These are phyloP conservation scores for Teunomyces tritomae DNA, from an alignment of 805 yeast species.

Conservation along the genomic window DNA sequence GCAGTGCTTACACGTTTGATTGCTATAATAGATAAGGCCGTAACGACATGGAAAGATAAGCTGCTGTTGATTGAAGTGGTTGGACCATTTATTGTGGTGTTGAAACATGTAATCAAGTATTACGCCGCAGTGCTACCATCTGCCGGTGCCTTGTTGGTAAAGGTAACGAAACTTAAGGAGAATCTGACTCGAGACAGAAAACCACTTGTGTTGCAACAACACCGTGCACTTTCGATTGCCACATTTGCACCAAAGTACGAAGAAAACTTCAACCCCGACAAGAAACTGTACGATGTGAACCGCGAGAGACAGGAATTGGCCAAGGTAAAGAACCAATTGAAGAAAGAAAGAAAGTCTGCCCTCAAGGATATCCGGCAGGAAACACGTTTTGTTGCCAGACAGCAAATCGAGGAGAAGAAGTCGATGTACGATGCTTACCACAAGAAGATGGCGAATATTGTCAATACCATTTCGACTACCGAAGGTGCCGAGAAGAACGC, in stretches of 20 bases:
- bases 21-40: slow-evolving; percentile 27
- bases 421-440: slow-evolving; percentile 76
- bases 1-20: slow-evolving; percentile 34
- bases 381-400: slow-evolving; percentile 80
- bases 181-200: slow-evolving; percentile 28
- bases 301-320: slow-evolving; percentile 75
- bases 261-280: slow-evolving; percentile 94
- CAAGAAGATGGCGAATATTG: slow-evolving; percentile 81
- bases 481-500: slow-evolving; percentile 95
- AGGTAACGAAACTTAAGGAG: slow-evolving; percentile 45
- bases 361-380: slow-evolving; percentile 90
- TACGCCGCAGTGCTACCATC: slow-evolving; percentile 29
- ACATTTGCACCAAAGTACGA: slow-evolving; percentile 89
- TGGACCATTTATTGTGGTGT: slow-evolving; percentile 42
- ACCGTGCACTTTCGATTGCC: slow-evolving; percentile 79
- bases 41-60: slow-evolving; percentile 58
- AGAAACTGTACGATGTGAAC: slow-evolving; percentile 85
- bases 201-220: slow-evolving; percentile 80
- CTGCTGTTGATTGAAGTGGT: slow-evolving; percentile 60
- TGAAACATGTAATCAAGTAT: slow-evolving; percentile 38
- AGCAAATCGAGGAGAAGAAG: slow-evolving; percentile 77
- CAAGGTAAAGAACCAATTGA: slow-evolving; percentile 80
- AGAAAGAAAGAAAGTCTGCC: slow-evolving; percentile 87
- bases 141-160: slow-evolving; percentile 46
- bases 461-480: slow-evolving; percentile 83